Evolutionary conservation across 2,329 filamentous ascomycete genomes (phyloP).

Genomic region (Corniculantispora saksenae): DNA sequence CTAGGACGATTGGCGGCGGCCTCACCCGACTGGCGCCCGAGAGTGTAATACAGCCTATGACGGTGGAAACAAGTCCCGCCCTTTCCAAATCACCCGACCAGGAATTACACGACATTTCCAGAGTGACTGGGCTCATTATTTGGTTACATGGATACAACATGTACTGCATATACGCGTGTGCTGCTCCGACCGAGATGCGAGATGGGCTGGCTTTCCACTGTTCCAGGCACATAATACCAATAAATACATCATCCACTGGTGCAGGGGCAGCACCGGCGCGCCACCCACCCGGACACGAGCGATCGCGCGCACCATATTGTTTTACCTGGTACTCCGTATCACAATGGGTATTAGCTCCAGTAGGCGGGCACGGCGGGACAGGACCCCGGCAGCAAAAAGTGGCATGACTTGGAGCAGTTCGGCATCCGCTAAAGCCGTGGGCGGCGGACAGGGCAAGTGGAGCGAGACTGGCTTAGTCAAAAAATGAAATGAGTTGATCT

Average conservation of each 20-base stretch:
- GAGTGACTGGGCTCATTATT: conserved; percentile 11
- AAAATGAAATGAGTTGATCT: conserved; percentile 13
- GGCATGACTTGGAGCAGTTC: conserved; percentile 7
- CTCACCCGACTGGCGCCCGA: not conserved
- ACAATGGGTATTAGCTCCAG: not conserved
- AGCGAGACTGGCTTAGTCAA: conserved; percentile 10
- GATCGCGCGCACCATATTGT: conserved; percentile 3
- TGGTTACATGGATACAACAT: conserved; percentile 2
- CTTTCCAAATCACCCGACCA: not conserved
- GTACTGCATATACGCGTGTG: not conserved
- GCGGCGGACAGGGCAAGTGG: not conserved
- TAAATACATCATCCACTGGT: not conserved
- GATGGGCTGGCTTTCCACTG: conserved; percentile 2
- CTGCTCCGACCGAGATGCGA: conserved; percentile 14
- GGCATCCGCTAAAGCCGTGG: conserved; percentile 10
- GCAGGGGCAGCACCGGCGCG: not conserved
- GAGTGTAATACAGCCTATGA: not conserved
- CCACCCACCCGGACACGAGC: not conserved
- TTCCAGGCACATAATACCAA: not conserved
- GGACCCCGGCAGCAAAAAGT: not conserved
- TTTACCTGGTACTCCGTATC: not conserved
- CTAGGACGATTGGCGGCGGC: not conserved
- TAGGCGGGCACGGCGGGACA: not conserved
- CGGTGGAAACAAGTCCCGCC: not conserved
- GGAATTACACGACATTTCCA: conserved; percentile 12